phyloP scores from a whole-genome alignment of 768 basidiomycete genomes.

The Calocybe indica region DNA sequence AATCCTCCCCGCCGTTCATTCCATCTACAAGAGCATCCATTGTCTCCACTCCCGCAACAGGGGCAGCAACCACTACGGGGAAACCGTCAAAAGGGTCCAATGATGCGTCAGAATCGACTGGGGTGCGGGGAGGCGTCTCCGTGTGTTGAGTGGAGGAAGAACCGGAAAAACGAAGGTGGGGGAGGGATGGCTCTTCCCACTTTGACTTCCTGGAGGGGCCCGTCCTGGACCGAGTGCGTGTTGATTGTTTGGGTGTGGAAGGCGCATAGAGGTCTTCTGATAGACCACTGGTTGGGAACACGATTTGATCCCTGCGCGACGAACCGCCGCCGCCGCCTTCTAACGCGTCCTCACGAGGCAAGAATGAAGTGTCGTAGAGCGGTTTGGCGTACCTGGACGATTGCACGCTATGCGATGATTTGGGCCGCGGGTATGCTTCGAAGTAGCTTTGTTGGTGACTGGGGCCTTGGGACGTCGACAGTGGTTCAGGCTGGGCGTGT shows the following conservation, averaged over 20 bases:
- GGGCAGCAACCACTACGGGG: conserved; percentile 69
- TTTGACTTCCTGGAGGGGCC: conserved; percentile 46
- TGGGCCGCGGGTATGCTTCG: conserved; percentile 39
- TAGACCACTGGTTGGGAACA: conserved; percentile 36
- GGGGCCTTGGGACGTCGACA: conserved; percentile 17
- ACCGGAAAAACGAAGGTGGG: conserved; percentile 57
- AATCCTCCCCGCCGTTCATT: conserved; percentile 74
- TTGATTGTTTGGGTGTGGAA: conserved; percentile 23
- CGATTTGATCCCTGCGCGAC: neutral
- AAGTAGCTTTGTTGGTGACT: conserved; percentile 34
- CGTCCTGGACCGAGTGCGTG: conserved; percentile 50
- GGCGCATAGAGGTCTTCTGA: conserved; percentile 20
- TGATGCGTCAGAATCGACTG: conserved; percentile 39
- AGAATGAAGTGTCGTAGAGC: conserved; percentile 6
- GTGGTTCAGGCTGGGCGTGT: conserved; percentile 13
- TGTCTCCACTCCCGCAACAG: conserved; percentile 72
- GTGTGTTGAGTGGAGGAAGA: conserved; percentile 62
- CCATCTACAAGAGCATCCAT: conserved; percentile 88
- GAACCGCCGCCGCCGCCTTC: conserved; percentile 2
- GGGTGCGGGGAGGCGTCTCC: conserved; percentile 71
- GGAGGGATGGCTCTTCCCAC: conserved; percentile 38
- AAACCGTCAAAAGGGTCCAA: conserved; percentile 43
- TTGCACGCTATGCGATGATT: conserved; percentile 17
- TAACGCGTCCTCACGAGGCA: conserved; percentile 13
- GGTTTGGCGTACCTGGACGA: conserved; percentile 26